Percentiles rank a stretch among this genome's conserved stretches.
Evolutionary conservation across 441 rosid species (phyloP).

Genomic region (Pelargonium exstipulatum): DNA sequence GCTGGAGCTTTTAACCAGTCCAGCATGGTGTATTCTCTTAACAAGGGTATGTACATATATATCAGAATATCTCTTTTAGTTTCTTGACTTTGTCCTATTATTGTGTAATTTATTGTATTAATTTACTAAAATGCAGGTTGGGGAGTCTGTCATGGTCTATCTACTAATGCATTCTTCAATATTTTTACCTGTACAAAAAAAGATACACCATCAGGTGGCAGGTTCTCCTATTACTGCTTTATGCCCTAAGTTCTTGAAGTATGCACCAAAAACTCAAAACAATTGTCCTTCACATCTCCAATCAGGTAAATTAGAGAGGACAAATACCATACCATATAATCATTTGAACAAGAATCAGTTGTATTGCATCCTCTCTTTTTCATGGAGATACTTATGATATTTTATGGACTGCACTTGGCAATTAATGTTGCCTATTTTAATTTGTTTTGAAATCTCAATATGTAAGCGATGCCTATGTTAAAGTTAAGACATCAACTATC

Average conservation of each 20-base stretch:
- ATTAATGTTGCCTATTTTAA: no score
- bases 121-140: slow-evolving; percentile 47
- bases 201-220: slow-evolving; percentile 62
- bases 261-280: slow-evolving; percentile 10
- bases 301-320: slow-evolving; percentile 9
- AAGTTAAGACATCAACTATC: no score
- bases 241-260: slow-evolving; percentile 25
- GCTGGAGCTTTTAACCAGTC: slow-evolving; percentile 46
- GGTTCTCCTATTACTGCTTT: slow-evolving; percentile 51
- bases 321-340: no score
- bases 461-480: no score
- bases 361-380: no score
- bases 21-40: slow-evolving; percentile 68
- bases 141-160: slow-evolving; percentile 61
- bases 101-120: not conserved
- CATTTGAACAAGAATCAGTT: no score
- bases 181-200: slow-evolving; percentile 46
- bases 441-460: no score
- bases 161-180: slow-evolving; percentile 56
- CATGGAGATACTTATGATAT: no score
- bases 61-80: slow-evolving; percentile 12
- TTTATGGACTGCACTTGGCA: no score
- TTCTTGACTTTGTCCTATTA: slow-evolving; percentile 9
- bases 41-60: slow-evolving; percentile 46
- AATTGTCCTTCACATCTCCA: slow-evolving; percentile 21